phyloP scores from a whole-genome alignment of 2,329 filamentous ascomycete genomes.

The Colletotrichum sp. region DNA sequence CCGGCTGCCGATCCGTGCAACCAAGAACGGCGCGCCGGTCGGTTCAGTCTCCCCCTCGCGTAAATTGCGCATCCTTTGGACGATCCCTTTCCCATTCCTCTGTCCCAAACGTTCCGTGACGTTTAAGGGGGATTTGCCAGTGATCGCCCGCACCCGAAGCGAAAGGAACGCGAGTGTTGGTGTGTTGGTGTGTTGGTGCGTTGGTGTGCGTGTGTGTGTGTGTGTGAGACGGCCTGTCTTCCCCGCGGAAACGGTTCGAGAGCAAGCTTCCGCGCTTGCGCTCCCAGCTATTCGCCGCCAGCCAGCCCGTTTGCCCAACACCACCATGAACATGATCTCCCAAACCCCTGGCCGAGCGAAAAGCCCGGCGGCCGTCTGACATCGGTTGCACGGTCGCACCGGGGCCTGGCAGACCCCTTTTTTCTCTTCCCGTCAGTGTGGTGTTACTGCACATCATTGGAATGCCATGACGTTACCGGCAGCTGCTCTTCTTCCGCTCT shows the following conservation, averaged over 20 bases:
- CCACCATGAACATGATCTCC: neutral
- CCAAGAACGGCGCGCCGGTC: neutral
- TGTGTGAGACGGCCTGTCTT: neutral
- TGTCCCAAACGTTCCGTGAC: conserved; percentile 7
- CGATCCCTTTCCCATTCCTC: conserved; percentile 3
- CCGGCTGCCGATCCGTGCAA: conserved; percentile 10
- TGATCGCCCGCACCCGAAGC: conserved; percentile 1
- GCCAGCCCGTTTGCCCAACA: neutral
- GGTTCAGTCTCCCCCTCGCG: neutral
- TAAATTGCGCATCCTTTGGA: neutral
- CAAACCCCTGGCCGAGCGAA: neutral
- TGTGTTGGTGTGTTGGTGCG: neutral
- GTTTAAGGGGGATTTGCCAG: conserved; percentile 11
- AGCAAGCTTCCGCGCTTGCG: neutral
- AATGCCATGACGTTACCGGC: conserved; percentile 11
- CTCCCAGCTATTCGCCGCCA: neutral
- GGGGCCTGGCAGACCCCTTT: neutral
- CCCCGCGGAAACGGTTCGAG: neutral
- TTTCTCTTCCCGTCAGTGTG: neutral
- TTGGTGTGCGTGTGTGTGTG: neutral
- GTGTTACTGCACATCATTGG: neutral
- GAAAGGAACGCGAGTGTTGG: neutral
- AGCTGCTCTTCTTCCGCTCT: conserved; percentile 10
- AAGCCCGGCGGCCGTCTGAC: neutral
- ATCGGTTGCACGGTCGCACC: neutral